These are phyloP conservation scores for Cryptococcus sp. DNA, from an alignment of 1,284 basidiomycete genomes.

Conservation along the genomic window DNA sequence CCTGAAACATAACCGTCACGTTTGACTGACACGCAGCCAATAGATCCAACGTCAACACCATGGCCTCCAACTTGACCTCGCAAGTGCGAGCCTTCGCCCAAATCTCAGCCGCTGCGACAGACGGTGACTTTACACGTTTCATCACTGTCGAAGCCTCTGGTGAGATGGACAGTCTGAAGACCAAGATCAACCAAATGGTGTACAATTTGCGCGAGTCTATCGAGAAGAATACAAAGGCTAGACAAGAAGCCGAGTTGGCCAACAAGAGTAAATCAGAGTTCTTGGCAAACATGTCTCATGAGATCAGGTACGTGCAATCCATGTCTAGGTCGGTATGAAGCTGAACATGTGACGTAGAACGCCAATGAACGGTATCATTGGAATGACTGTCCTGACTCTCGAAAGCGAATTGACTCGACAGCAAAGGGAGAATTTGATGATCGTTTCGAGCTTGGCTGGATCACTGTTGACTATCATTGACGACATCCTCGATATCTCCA, in stretches of 20 bases:
- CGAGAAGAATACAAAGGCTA: slow-evolving; percentile 97
- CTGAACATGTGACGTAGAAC: slow-evolving; percentile 60
- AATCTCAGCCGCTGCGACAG: slow-evolving; percentile 97
- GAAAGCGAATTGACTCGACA: slow-evolving; percentile 88
- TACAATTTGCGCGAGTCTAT: slow-evolving; percentile 96
- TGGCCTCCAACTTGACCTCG: slow-evolving; percentile 93
- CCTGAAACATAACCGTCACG: slow-evolving; percentile 5
- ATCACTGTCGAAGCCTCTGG: slow-evolving; percentile 98
- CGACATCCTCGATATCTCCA: slow-evolving; percentile 96
- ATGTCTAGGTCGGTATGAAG: neutral
- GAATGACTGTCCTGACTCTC: slow-evolving; percentile 75
- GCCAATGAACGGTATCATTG: slow-evolving; percentile 99
- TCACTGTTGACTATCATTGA: slow-evolving; percentile 96
- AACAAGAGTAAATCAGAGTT: slow-evolving; percentile 98
- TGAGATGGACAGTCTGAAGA: slow-evolving; percentile 99
- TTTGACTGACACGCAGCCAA: slow-evolving; percentile 24
- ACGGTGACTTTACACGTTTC: slow-evolving; percentile 98
- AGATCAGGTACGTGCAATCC: slow-evolving; percentile 69
- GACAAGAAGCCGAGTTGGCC: slow-evolving; percentile 94
- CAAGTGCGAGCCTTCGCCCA: slow-evolving; percentile 99
- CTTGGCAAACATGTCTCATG: slow-evolving; percentile 96
- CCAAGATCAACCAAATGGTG: slow-evolving; percentile 89
- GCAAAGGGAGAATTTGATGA: slow-evolving; percentile 89
- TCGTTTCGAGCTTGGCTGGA: slow-evolving; percentile 92
- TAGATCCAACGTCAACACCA: slow-evolving; percentile 85